Conservation (phyloP, 2,329 filamentous ascomycete genomes). For the Plenodomus biglobosus region DNA sequence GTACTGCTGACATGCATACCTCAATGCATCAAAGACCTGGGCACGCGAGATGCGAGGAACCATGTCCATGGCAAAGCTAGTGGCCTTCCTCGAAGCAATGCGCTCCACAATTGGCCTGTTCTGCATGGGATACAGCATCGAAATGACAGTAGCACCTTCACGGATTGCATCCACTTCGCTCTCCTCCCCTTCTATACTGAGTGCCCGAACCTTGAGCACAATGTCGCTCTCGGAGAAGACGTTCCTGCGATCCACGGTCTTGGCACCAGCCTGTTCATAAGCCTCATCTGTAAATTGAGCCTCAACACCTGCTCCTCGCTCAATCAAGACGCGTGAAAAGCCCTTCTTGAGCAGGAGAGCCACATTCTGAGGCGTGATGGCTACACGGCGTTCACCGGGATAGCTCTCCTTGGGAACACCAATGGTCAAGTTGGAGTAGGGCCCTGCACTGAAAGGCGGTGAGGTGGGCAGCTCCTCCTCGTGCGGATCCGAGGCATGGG, state of each 20-base stretch:
- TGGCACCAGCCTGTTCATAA: conserved; percentile 77
- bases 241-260: conserved; percentile 66
- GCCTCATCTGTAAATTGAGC: conserved; percentile 77
- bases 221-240: conserved; percentile 78
- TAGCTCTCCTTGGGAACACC: conserved; percentile 80
- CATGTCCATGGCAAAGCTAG: conserved; percentile 88
- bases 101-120: conserved; percentile 75
- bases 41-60: conserved; percentile 86
- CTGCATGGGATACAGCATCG: conserved; percentile 79
- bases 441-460: conserved; percentile 47
- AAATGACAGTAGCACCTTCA: conserved; percentile 73
- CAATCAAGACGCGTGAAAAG: conserved; percentile 73
- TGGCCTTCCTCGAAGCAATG: conserved; percentile 69
- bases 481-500: conserved; percentile 38
- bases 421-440: conserved; percentile 72
- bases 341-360: conserved; percentile 82
- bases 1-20: conserved; percentile 10
- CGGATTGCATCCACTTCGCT: conserved; percentile 70
- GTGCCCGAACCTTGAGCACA: conserved; percentile 79
- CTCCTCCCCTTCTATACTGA: conserved; percentile 59
- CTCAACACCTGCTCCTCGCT: conserved; percentile 74
- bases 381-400: conserved; percentile 77
- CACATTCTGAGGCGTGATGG: conserved; percentile 82
- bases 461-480: conserved; percentile 40
- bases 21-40: conserved; percentile 82